These are phyloP conservation scores for Sporobolomyces roseus DNA, from an alignment of 768 basidiomycete genomes.

Conservation along the genomic window DNA sequence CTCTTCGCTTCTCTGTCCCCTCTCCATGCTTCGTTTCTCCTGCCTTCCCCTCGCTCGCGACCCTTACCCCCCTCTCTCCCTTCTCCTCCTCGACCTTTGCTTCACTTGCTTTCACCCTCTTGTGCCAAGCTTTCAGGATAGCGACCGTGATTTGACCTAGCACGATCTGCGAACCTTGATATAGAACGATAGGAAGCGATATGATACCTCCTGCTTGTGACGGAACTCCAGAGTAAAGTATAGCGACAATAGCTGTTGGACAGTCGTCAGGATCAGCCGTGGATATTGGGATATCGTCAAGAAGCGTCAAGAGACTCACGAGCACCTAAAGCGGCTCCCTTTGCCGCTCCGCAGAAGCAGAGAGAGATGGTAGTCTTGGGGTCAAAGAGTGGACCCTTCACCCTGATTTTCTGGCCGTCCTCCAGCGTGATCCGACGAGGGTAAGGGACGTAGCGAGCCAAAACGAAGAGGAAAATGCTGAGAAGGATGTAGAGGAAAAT, in stretches of 20 bases:
- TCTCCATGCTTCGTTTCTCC: no score
- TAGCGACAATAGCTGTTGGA: slow-evolving; percentile 37
- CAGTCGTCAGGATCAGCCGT: not conserved
- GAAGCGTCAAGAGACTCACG: slow-evolving; percentile 7
- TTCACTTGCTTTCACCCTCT: slow-evolving; percentile 1
- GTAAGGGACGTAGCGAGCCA: slow-evolving; percentile 21
- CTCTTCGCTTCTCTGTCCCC: no score
- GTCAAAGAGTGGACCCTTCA: slow-evolving; percentile 9
- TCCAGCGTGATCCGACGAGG: not conserved
- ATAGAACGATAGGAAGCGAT: slow-evolving; percentile 46
- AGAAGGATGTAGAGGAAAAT: slow-evolving; percentile 17
- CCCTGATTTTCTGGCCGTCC: not conserved
- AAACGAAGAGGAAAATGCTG: slow-evolving; percentile 14
- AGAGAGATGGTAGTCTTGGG: slow-evolving; percentile 20
- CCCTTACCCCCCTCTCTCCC: no score
- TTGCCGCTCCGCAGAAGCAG: slow-evolving; percentile 29
- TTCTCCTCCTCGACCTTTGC: not conserved
- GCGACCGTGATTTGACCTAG: slow-evolving; percentile 43
- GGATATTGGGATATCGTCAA: no score
- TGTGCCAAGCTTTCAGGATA: slow-evolving; percentile 42
- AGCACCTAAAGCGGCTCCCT: slow-evolving; percentile 32
- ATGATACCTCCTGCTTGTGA: slow-evolving; percentile 38
- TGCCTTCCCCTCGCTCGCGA: no score
- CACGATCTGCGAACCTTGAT: slow-evolving; percentile 46
- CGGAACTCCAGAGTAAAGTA: slow-evolving; percentile 44